Base-by-base conservation (phyloP, 495 filamentous ascomycete genomes). In the Aspergillus affinis region DNA sequence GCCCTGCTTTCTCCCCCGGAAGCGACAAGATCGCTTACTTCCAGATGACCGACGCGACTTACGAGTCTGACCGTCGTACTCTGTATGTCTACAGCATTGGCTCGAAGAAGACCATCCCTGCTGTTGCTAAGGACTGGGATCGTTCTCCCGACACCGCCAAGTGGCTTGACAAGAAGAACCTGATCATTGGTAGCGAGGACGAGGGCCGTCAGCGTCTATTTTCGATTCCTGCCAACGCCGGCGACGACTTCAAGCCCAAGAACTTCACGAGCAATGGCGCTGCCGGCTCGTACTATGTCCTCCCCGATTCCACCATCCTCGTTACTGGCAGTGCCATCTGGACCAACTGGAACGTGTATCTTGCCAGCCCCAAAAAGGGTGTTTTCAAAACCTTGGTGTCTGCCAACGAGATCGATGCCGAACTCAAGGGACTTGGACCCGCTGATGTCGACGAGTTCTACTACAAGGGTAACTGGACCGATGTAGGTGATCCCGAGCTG, bases 121-220 rank as follows among this genome's bases (percentile, higher is more conserved):
- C 65, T 7, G 32, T 77, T 15, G 77, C 72, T 0, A 74, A 66
- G 13, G 55, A 73, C 47, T 80, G 77, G 77, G 77, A 80, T 50
- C 61, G 71, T 1, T 78, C 74, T 21, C 76, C 75, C 0, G 63
- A 67, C 46, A 47, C 62, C 0, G 58, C 74, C 12, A 72, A 71
- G 48, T 80, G 77, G 77, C 55, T 65, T 12, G 69, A 78, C 55
- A 62, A 69, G 4, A 65, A 72, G 50, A 65, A 54, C 23, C 61
- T 80, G 8, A 62, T 76, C 32, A 54, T 75, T 15, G 62, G 62
- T 6, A 63, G 65, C 41, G 73, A 77, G 44, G 75, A 78, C 50
- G 26, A 41, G 13, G 77, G 67, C 0, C 67, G 68, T 20, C 30
- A 47, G 9, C 60, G 68, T 0, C 65, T 80, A 0, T 80, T 80